Conservation (phyloP, 2,329 filamentous ascomycete species). For the Monilinia fructigena region DNA sequence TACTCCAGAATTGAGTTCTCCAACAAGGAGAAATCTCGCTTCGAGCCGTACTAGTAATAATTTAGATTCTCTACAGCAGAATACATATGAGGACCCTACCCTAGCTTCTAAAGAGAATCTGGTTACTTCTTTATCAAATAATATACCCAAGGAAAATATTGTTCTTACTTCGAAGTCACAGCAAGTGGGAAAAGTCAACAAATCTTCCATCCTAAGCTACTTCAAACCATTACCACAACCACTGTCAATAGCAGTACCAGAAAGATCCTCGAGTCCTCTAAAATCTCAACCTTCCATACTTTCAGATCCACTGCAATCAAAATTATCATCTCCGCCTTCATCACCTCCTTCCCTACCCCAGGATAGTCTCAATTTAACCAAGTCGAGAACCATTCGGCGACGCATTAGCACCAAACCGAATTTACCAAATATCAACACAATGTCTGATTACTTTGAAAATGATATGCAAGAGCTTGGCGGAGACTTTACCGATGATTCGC, state of each 20-base stretch:
- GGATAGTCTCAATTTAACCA: constrained; percentile 24
- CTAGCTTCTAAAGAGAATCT: background rate
- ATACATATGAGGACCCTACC: background rate
- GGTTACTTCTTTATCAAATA: background rate
- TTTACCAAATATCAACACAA: constrained; percentile 16
- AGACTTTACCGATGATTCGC: constrained; percentile 10
- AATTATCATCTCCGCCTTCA: constrained; percentile 2
- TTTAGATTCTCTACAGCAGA: background rate
- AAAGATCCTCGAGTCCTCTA: constrained; percentile 27
- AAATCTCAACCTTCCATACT: constrained; percentile 19
- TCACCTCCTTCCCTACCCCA: background rate
- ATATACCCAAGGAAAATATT: background rate
- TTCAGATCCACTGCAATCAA: background rate
- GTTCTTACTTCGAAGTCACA: background rate
- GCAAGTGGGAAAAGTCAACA: constrained; percentile 26
- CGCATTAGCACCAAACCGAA: constrained; percentile 30
- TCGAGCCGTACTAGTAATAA: constrained; percentile 7
- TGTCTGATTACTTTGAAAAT: constrained; percentile 11
- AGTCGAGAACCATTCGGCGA: constrained; percentile 23
- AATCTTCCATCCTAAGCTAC: constrained; percentile 34
- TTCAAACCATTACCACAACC: constrained; percentile 32
- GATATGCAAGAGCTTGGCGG: constrained; percentile 13
- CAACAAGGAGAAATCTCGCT: constrained; percentile 8
- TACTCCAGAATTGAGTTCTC: too few species aligned
- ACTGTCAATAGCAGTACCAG: background rate